These are phyloP conservation scores for Calonectria ilicicola DNA, from an alignment of 2,329 filamentous ascomycete species.

Conservation along the genomic window DNA sequence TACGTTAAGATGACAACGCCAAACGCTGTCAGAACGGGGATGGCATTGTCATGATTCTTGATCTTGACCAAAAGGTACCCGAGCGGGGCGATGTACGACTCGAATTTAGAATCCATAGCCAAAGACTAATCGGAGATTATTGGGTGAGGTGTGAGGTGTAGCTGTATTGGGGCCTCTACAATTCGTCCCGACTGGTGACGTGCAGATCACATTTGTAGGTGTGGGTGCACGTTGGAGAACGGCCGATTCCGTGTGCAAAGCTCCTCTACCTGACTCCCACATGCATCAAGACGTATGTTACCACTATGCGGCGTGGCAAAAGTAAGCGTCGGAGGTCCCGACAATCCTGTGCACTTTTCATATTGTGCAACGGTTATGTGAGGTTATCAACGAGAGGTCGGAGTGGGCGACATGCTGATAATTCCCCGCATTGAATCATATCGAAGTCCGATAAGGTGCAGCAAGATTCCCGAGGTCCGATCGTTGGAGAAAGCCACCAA, in stretches of 20 bases:
- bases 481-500: background rate
- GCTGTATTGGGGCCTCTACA: too few relatives aligned
- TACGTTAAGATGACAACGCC: background rate
- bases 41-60: constrained; percentile 3
- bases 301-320: background rate
- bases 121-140: background rate
- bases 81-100: background rate
- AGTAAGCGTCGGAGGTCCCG: background rate
- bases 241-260: background rate
- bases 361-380: background rate
- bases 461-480: background rate
- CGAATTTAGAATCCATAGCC: background rate
- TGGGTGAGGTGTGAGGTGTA: background rate
- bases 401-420: background rate
- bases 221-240: background rate
- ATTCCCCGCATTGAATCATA: background rate
- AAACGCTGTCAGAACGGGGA: background rate
- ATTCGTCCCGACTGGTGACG: background rate
- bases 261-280: background rate
- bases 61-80: background rate
- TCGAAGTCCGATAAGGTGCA: background rate
- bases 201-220: background rate
- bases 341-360: background rate
- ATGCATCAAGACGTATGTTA: background rate
- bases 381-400: background rate